A percentile compares a stretch with the other conserved stretches of the same genome.
Evolutionary conservation across 2,329 filamentous ascomycete genomes (phyloP).

Genomic region (Fusarium abutilonis): DNA sequence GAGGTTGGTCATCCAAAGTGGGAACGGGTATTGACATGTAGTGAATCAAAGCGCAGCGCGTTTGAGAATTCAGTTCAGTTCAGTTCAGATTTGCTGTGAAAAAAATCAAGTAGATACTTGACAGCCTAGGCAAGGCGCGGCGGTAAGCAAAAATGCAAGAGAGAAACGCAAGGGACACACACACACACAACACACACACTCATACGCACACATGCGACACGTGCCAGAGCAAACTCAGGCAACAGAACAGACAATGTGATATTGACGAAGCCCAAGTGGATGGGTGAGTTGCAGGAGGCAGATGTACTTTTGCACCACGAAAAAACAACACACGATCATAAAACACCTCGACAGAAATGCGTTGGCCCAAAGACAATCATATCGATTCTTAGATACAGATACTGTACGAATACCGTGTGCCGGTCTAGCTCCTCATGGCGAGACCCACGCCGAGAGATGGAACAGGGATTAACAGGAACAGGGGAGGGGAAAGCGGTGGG

Average conservation of each 20-base stretch:
- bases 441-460: conserved; percentile 20
- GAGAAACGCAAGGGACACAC: conserved; percentile 25
- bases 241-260: conserved; percentile 17
- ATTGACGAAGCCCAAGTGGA: conserved; percentile 2
- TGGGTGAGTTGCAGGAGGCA: conserved; percentile 10
- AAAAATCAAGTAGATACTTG: not conserved
- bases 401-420: conserved; percentile 31
- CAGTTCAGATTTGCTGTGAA: not conserved
- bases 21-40: not conserved
- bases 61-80: not conserved
- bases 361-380: conserved; percentile 19
- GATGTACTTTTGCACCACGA: conserved; percentile 3
- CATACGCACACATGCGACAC: conserved; percentile 21
- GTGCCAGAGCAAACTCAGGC: conserved; percentile 14
- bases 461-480: conserved; percentile 36
- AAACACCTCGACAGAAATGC: not conserved
- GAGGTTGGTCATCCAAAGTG: not conserved
- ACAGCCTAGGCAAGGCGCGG: conserved; percentile 1
- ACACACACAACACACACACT: conserved; percentile 10
- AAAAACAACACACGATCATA: conserved; percentile 16
- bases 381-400: conserved; percentile 21
- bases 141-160: conserved; percentile 10
- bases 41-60: conserved; percentile 5
- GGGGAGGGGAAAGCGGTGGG: conserved; percentile 35
- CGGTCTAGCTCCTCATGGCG: conserved; percentile 40